phyloP scores from a whole-genome alignment of 1,284 basidiomycete species.

The Cryptococcus sp. region DNA sequence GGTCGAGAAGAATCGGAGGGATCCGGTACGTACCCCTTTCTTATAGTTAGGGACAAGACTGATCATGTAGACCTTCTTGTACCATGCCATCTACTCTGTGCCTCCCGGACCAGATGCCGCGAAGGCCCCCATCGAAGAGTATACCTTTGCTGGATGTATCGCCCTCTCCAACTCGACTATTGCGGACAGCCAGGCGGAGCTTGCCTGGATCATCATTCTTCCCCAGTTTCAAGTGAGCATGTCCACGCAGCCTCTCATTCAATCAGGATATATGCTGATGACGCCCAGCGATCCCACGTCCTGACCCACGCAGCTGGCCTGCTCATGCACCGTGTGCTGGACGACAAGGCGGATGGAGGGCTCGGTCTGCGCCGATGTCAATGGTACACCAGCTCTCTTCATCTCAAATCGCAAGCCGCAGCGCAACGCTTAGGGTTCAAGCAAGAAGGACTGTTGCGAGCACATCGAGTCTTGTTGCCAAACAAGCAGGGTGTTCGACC shows the following conservation, averaged over 20 bases:
- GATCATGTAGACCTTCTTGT: conserved; percentile 1
- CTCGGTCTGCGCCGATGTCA: conserved; percentile 37
- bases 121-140: conserved; percentile 17
- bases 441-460: conserved; percentile 29
- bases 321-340: conserved; percentile 37
- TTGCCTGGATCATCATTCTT: conserved; percentile 35
- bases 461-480: conserved; percentile 23
- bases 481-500: conserved; percentile 30
- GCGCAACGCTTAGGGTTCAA: conserved; percentile 31
- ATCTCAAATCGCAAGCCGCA: conserved; percentile 24
- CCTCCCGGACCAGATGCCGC: conserved; percentile 9
- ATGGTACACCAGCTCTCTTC: conserved; percentile 37
- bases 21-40: conserved; percentile 14
- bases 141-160: conserved; percentile 33
- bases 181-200: conserved; percentile 29
- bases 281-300: conserved; percentile 28
- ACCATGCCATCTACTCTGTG: conserved; percentile 31
- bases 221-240: conserved; percentile 34
- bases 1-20: conserved; percentile 22
- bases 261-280: neutral
- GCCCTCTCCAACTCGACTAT: conserved; percentile 26
- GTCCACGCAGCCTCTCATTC: too few relatives aligned
- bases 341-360: conserved; percentile 29
- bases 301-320: conserved; percentile 37
- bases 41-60: neutral